phyloP scores from a whole-genome alignment of 257 asterid species.

The Capsicum pubescens region DNA sequence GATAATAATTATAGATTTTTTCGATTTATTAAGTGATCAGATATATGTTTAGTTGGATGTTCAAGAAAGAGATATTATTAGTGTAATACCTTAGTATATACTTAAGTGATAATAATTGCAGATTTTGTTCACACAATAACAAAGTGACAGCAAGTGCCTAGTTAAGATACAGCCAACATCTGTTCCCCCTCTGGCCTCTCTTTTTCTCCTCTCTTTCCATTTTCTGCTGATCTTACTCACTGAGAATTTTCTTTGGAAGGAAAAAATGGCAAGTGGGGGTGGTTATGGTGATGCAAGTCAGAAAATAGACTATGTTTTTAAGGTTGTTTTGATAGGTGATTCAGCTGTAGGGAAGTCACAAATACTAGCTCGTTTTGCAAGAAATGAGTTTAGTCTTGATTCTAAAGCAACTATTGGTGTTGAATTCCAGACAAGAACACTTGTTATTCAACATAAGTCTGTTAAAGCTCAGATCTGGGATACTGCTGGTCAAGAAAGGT shows the following conservation, averaged over 20 bases:
- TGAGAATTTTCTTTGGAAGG: background rate
- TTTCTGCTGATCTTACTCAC: background rate
- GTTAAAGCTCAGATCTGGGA: conserved; percentile 96
- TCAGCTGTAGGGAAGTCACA: conserved; percentile 90
- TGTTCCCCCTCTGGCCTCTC: background rate
- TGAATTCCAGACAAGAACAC: conserved; percentile 80
- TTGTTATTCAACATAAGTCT: conserved; percentile 71
- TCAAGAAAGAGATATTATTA: too few species aligned
- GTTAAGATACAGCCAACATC: conserved; percentile 20
- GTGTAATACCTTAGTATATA: too few species aligned
- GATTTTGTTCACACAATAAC: background rate
- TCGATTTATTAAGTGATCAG: too few species aligned
- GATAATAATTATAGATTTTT: too few species aligned
- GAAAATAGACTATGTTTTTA: conserved; percentile 78
- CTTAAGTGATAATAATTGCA: background rate
- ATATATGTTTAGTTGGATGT: too few species aligned
- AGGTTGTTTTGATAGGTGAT: conserved; percentile 82
- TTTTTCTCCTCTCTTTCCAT: background rate
- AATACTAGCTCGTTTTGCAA: conserved; percentile 71
- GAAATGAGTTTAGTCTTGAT: conserved; percentile 84
- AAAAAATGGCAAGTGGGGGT: conserved; percentile 43
- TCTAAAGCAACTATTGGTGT: conserved; percentile 87
- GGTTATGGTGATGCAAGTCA: conserved; percentile 63
- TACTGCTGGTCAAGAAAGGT: conserved; percentile 92
- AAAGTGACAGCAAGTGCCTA: background rate